Evolutionary conservation across 176 grass and related monocot genomes (phyloP), one percentile per base, ranked within the genome.

Genomic region (Phoenix dactylifera): DNA sequence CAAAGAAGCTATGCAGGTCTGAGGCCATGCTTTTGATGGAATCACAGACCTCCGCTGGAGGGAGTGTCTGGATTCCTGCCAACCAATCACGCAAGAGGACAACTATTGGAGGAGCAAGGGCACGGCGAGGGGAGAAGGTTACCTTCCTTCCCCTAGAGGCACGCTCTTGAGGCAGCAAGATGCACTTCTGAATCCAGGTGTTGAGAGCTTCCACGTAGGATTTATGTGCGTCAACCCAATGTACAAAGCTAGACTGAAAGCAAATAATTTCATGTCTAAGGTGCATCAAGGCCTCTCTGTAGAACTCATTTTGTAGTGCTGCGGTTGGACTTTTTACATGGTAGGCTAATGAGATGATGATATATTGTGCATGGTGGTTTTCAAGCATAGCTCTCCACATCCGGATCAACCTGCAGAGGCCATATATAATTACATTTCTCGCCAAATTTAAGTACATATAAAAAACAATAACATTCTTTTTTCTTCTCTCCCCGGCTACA

Each of bases 301-400:
- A 82, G 52, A 73, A 66, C 48, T 86, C 87, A 2, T 72, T 54
- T 22, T 65, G 70, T n/a, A 64, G 70, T 58, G 61, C 58, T 0
- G 73, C n/a, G 17, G 78, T 51, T 24, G 87, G 88, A 54, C 49
- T 52, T 57, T 87, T 89, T 4, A 72, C 73, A 65, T 86, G 84
- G 76, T 98, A 98, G 0, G 93, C 93, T 70, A 98, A 59, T 49
- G 93, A 89, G 65, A 92, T 98, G 28, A 82, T 98, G 76, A 92
- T 98, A 67, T 88, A 98, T 48, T 98, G 93, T 48, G 83, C 70
- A 69, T 92, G 93, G 73, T 98, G 93, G 54, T 88, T 92, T 72
- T 98, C 84, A 9, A 98, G 71, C 93, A 98, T 92, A 51, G 76
- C 64, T 76, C 83, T 98, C 93, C 84, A 98, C 93, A 98, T 98